These are phyloP conservation scores for Citeromyces hawaiiensis DNA, from an alignment of 1,139 yeast genomes.

Conservation along the genomic window DNA sequence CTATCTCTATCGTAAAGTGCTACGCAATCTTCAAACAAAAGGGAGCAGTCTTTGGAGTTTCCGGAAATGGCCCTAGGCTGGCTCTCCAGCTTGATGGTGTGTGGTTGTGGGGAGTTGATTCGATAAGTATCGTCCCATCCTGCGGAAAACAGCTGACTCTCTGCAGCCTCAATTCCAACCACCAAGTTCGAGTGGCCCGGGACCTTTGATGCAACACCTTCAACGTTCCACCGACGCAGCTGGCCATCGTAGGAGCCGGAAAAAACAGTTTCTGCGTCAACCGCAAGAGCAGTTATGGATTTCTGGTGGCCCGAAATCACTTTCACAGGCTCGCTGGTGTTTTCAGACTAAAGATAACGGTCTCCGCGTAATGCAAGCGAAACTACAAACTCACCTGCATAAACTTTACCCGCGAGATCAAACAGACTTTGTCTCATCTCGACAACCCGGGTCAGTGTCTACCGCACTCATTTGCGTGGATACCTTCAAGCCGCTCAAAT, in stretches of 20 bases:
- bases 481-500: no score
- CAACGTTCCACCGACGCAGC: constrained; percentile 42
- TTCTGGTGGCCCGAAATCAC: constrained; percentile 70
- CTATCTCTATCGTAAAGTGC: constrained; percentile 19
- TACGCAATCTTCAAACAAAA: constrained; percentile 35
- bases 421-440: no score
- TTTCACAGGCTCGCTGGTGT: constrained; percentile 25
- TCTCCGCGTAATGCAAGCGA: constrained; percentile 67
- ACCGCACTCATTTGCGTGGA: no score
- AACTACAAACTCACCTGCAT: constrained; percentile 43
- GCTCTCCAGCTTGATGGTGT: constrained; percentile 25
- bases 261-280: constrained; percentile 16
- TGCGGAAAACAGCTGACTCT: constrained; percentile 28
- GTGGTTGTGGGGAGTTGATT: no score
- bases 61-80: constrained; percentile 55
- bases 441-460: no score
- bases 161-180: constrained; percentile 23
- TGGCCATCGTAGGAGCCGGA: constrained; percentile 86
- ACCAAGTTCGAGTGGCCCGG: constrained; percentile 45
- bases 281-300: constrained; percentile 49
- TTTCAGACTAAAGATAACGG: constrained; percentile 41
- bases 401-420: no score
- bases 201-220: constrained; percentile 23
- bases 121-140: constrained; percentile 89
- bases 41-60: constrained; percentile 19